Percentiles rank a stretch among this genome's conserved stretches.
phyloP scores from a whole-genome alignment of 441 rosid genomes.

The Mallotus repandus region DNA sequence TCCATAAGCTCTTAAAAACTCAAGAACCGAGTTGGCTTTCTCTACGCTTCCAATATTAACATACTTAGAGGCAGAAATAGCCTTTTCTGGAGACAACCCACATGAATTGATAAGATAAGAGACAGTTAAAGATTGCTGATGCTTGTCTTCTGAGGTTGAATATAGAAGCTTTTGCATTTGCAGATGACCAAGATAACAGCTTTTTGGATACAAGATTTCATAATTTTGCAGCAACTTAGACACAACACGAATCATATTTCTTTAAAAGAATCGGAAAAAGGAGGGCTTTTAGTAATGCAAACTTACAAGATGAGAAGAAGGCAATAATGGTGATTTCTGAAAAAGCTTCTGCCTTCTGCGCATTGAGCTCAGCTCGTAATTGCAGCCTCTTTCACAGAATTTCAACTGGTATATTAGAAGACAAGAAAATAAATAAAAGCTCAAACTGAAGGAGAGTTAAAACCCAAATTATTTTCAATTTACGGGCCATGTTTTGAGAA shows the following conservation, averaged over 20 bases:
- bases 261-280: background rate
- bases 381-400: too few species aligned
- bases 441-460: too few species aligned
- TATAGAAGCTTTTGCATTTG: background rate
- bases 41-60: constrained; percentile 1
- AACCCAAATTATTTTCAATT: too few species aligned
- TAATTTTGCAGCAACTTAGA: background rate
- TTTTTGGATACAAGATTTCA: background rate
- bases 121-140: background rate
- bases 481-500: too few species aligned
- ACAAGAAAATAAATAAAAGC: too few species aligned
- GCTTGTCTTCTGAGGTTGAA: background rate
- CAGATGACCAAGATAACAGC: background rate
- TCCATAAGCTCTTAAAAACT: background rate
- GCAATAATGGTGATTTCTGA: too few species aligned
- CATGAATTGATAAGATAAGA: constrained; percentile 5
- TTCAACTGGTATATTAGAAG: too few species aligned
- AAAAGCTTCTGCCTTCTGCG: too few species aligned
- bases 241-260: background rate
- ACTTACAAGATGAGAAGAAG: too few species aligned
- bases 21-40: constrained; percentile 4
- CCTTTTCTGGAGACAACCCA: constrained; percentile 11
- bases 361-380: too few species aligned
- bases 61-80: background rate
- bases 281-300: too few species aligned